Percentiles rank a stretch among this genome's conserved stretches.
These are phyloP conservation scores for Hymenoscyphus albidus DNA, from an alignment of 2,329 filamentous ascomycete genomes.

Conservation along the genomic window DNA sequence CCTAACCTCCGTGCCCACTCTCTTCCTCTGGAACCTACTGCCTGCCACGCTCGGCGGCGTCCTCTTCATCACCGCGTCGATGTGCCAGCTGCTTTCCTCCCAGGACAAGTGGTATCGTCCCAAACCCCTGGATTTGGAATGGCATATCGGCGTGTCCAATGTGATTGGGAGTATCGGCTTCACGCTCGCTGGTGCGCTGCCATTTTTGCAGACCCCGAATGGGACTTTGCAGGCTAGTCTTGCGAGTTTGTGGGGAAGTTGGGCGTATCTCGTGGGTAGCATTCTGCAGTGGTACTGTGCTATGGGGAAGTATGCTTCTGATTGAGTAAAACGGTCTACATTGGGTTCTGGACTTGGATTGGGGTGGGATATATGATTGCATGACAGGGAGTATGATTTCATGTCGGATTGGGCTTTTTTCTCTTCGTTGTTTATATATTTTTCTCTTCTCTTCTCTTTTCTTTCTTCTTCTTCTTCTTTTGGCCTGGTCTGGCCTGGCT, in stretches of 20 bases:
- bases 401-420: neutral
- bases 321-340: neutral
- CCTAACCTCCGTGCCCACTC: slow-evolving; percentile 11
- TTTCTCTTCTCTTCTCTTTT: neutral
- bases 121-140: slow-evolving; percentile 10
- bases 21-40: slow-evolving; percentile 20
- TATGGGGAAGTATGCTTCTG: slow-evolving; percentile 19
- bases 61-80: slow-evolving; percentile 19
- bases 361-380: neutral
- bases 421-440: neutral
- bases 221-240: slow-evolving; percentile 14
- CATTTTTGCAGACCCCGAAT: slow-evolving; percentile 14
- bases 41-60: slow-evolving; percentile 24
- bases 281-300: slow-evolving; percentile 26
- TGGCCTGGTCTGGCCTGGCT: neutral
- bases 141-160: slow-evolving; percentile 23
- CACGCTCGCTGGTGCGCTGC: slow-evolving; percentile 20
- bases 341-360: neutral
- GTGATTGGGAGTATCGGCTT: slow-evolving; percentile 23
- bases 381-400: neutral
- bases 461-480: neutral
- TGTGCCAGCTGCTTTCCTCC: slow-evolving; percentile 15
- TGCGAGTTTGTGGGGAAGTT: slow-evolving; percentile 26
- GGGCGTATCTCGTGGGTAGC: slow-evolving; percentile 23
- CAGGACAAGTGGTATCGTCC: slow-evolving; percentile 23